Evolutionary conservation across 1,139 yeast genomes (phyloP).

Genomic region (Suhomyces coccinellae): DNA sequence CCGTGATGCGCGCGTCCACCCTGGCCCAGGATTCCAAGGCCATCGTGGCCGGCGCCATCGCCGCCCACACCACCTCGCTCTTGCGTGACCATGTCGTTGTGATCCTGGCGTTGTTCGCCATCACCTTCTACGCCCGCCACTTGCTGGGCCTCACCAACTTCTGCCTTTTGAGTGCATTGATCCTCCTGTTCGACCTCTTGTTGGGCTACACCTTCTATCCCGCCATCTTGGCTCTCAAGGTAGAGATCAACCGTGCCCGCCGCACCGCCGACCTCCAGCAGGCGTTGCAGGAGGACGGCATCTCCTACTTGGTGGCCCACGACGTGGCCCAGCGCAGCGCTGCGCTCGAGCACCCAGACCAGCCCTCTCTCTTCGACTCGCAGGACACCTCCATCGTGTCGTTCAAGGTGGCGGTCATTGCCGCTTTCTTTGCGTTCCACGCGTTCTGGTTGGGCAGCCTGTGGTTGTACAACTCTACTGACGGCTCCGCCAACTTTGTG

Average conservation of each 20-base stretch:
- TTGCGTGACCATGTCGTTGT: conserved; percentile 81
- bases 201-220: conserved; percentile 82
- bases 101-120: conserved; percentile 66
- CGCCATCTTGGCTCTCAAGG: conserved; percentile 82
- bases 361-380: conserved; percentile 28
- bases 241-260: conserved; percentile 87
- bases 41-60: conserved; percentile 59
- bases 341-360: conserved; percentile 42
- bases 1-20: conserved; percentile 48
- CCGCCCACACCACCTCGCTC: conserved; percentile 65
- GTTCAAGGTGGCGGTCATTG: conserved; percentile 66
- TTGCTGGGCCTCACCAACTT: conserved; percentile 80
- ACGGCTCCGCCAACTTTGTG: conserved; percentile 25
- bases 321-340: conserved; percentile 64
- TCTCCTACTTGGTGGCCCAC: conserved; percentile 65
- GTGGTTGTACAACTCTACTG: conserved; percentile 57
- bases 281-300: conserved; percentile 93
- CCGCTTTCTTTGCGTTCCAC: conserved; percentile 70
- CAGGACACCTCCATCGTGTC: conserved; percentile 48
- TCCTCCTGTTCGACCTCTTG: conserved; percentile 70
- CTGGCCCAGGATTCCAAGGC: conserved; percentile 43
- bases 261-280: conserved; percentile 77
- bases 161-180: conserved; percentile 73
- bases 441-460: conserved; percentile 73
- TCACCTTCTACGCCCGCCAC: conserved; percentile 69